Evolutionary conservation across 2,329 filamentous ascomycete species (phyloP), one percentile per base, ranked within the genome.

Genomic region (Stachybotrys chlorohalonatus): DNA sequence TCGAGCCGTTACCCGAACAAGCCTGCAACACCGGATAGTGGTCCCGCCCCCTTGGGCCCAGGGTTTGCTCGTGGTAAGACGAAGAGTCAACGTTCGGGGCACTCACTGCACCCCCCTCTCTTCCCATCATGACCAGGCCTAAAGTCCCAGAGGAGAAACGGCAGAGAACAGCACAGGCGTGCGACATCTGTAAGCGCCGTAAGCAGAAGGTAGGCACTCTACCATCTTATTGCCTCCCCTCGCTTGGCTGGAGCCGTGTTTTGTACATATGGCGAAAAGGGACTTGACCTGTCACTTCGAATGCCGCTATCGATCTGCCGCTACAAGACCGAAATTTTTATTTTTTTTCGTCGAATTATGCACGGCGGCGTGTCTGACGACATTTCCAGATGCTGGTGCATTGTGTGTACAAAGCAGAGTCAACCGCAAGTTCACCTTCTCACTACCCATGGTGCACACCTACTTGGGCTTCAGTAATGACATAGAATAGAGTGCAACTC

Each of bases 141-240:
- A 81, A 75, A 66, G 78, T 84, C 56, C 73, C 78, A 36, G 75
- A 77, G 60, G 80, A 85, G 59, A 81, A 84, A 67, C 77, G 83
- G 59, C 79, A 83, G 68, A 79, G 84, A 61, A 86, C 79, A 52
- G 80, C 80, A 31, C 79, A 82, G 60, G 84, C 84, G 47, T 87
- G 84, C 66, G 80, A 84, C 59, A 80, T 74, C 58, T 87, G 84
- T 71, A 86, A 84, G 69, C 75, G 77, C 56, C 77, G 83, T 58
- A 87, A 87, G 67, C 83, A 86, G 70, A 87, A 86, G 75, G 84
- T 83, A 64, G 74, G 78, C 30, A 17, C 9, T 47, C 7, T 52
- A 42, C 13, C 13, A 42, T 42, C 36, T 42, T 13, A 9, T 42
- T 13, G 13, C 6, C 9, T 42, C 13, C 13, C 36, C 13, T 42